Evolutionary conservation across 495 filamentous ascomycete species (phyloP).

Genomic region (Penicillium coffeae): DNA sequence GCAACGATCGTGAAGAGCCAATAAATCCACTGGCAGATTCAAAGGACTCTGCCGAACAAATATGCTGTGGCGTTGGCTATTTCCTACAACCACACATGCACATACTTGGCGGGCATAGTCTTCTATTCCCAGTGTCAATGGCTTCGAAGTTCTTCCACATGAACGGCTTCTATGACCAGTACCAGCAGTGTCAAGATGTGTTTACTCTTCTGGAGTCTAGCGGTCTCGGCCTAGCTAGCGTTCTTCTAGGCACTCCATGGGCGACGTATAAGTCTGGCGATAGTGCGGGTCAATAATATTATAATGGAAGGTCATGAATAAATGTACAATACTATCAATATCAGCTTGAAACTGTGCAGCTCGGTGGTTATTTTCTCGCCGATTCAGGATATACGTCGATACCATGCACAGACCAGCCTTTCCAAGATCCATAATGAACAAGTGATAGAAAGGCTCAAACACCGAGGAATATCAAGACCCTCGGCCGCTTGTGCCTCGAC

Average conservation of each 20-base stretch:
- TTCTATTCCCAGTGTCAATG: constrained; percentile 14
- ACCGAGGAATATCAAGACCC: no score
- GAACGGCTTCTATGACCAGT: constrained; percentile 11
- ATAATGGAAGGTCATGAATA: background rate
- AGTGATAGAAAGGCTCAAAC: no score
- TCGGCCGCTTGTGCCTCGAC: background rate
- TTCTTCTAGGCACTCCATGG: constrained; percentile 16
- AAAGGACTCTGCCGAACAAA: constrained; percentile 8
- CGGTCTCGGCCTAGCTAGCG: constrained; percentile 6
- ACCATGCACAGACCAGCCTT: no score
- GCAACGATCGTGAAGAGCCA: background rate
- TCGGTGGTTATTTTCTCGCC: no score
- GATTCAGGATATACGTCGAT: no score
- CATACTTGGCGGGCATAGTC: constrained; percentile 14
- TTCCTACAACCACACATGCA: constrained; percentile 19
- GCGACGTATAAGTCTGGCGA: constrained; percentile 6
- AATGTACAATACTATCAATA: background rate
- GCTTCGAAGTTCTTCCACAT: constrained; percentile 13
- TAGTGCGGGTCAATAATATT: background rate
- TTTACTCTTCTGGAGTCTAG: constrained; percentile 8
- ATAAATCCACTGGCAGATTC: background rate
- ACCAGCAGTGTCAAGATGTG: constrained; percentile 16
- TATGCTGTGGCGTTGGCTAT: constrained; percentile 15
- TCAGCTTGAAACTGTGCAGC: background rate
- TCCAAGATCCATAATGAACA: no score